Evolutionary conservation across 106 monocot species (phyloP), one percentile per base, ranked within the genome.

Genomic region (Ottelia alismoides): DNA sequence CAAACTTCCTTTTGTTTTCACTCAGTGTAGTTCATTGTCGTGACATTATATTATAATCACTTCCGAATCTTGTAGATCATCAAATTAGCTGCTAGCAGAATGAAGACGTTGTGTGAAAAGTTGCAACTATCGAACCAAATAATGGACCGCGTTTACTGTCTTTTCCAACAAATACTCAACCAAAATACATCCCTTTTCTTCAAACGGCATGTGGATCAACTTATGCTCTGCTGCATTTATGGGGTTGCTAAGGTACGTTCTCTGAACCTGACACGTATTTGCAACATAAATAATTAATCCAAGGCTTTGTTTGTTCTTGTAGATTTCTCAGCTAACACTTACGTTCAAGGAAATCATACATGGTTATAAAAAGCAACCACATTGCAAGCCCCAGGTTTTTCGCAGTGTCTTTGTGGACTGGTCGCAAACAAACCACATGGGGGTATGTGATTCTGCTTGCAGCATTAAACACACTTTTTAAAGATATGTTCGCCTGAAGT

Each of bases 361-460:
- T 45, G 71, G 63, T 65, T 86, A 86, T 31, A 77, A 81, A 71
- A 86, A 77, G 49, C 81, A 86, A 65, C 71, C 80, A 25, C 86
- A 86, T 23, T 86, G 86, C 45, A 86, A 86, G 52, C 68, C 86
- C 49, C 86, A 86, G 32, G 81, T 81, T 63, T 86, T 86, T 48
- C 86, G 80, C 25, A 86, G n/a, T n/a, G n/a, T n/a, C n/a, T n/a
- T n/a, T n/a, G n/a, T n/a, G n/a, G n/a, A n/a, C n/a, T n/a, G n/a
- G 81, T 71, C 81, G 53, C 65, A 74, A 30, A 62, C 72, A 61
- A 74, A 65, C 58, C 65, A 32, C 30, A 81, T 64, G 29, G 86
- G 70, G 69, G 86, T 86, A 81, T 44, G 43, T 44, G 11, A 11
- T 17, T 44, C 17, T 44, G n/a, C n/a, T n/a, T n/a, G n/a, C n/a